Evolutionary conservation across 495 filamentous ascomycete species (phyloP).

Genomic region (Trichoderma asperelloides): DNA sequence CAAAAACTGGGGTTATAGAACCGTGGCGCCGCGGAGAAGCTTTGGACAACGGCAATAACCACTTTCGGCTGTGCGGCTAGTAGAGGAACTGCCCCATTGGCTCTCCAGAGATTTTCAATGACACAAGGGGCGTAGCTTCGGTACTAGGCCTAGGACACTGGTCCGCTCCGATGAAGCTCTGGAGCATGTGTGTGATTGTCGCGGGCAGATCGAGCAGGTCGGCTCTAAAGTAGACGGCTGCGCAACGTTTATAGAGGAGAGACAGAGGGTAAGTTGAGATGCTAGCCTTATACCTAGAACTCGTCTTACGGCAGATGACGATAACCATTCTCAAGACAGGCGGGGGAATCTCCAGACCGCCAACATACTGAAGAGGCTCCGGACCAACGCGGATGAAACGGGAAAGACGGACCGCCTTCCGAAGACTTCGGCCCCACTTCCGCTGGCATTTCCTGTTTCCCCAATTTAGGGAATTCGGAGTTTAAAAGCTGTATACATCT

Average conservation of each 20-base stretch:
- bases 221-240: too few species aligned
- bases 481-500: background rate
- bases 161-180: too few species aligned
- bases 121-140: background rate
- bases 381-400: background rate
- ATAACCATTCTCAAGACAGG: too few species aligned
- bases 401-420: background rate
- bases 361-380: background rate
- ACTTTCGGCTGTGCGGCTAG: background rate
- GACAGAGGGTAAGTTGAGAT: too few species aligned
- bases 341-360: too few species aligned
- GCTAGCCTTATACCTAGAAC: too few species aligned
- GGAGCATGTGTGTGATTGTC: too few species aligned
- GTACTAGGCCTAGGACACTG: too few species aligned
- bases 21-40: background rate
- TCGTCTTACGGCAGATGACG: too few species aligned
- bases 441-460: background rate
- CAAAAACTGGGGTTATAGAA: background rate
- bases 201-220: too few species aligned
- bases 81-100: background rate
- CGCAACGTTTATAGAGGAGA: too few species aligned
- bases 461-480: background rate
- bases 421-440: background rate
- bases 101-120: background rate
- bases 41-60: background rate